Conservation (phyloP, 495 filamentous ascomycete genomes). For the Penicillium silybi region DNA sequence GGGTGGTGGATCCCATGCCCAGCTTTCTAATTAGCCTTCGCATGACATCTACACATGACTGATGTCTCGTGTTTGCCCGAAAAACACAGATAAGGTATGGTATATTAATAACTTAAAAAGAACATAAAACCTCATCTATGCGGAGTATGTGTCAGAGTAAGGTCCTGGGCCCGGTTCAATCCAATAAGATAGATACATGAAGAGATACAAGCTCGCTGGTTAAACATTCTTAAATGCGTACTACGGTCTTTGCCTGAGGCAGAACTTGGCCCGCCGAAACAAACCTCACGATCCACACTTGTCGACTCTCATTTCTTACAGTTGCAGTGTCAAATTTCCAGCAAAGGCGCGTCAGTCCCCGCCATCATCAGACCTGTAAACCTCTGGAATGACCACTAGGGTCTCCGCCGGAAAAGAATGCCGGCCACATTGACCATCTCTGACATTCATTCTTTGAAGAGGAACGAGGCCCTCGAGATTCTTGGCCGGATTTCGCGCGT, state of each 20-base stretch:
- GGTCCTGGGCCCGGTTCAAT: too few species aligned
- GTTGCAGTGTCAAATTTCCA: neutral
- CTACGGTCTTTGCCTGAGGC: neutral
- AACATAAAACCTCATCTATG: too few species aligned
- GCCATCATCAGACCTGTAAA: neutral
- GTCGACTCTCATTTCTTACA: neutral
- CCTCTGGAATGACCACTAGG: constrained; percentile 5
- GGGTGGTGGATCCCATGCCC: neutral
- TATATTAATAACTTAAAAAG: too few species aligned
- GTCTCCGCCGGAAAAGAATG: constrained; percentile 23
- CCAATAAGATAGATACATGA: too few species aligned
- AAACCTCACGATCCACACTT: neutral
- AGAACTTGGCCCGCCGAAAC: neutral
- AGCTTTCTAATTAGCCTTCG: too few species aligned
- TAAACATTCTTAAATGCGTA: neutral
- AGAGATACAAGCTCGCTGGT: neutral
- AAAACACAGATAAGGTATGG: too few species aligned
- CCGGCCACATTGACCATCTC: constrained; percentile 28
- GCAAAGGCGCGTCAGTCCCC: neutral
- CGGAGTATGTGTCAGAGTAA: too few species aligned
- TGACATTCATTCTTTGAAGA: constrained; percentile 43
- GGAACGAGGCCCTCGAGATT: constrained; percentile 35
- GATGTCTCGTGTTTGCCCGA: too few species aligned
- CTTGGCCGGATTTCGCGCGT: constrained; percentile 42
- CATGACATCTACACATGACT: too few species aligned